Evolutionary conservation across 208 protist genomes (phyloP), one percentile per base, ranked within the genome.

Genomic region (Trypanosoma scelopori): DNA sequence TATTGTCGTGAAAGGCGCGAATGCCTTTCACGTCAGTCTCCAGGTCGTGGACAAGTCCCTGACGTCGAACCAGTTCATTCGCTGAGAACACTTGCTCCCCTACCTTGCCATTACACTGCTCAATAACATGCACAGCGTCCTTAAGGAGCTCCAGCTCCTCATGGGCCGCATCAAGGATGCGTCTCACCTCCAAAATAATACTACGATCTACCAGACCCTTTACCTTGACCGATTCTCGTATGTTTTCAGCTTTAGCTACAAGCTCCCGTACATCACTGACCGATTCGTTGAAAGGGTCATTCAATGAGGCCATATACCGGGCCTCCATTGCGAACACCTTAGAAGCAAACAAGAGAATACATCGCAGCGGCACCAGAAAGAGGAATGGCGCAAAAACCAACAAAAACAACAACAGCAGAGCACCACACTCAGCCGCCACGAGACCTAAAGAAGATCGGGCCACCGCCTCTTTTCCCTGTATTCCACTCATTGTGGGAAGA

Each of bases 41-140:
- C 16, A 94, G 78, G 13, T 62, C 48, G n/a, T 81, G 75, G 49
- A 94, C 69, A 3, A 82, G 76, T 35, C 80, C 79, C 62, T 94
- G 88, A 39, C 88, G 80, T 27, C 84, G 73, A 64, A 94, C 65
- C n/a, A 94, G 76, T 59, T 94, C 88, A 46, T 94, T 94, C 5
- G 85, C 88, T 12, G 88, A 85, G 74, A 94, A 88, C 0, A 92
- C 67, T 41, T 83, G 81, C 0, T 82, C 85, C 12, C 87, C 74
- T 57, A 94, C 74, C 46, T 72, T 82, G 16, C 88, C 85, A 45
- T 87, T 87, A 6, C 76, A 60, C 22, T 85, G 71, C 47, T 92
- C 81, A 30, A 95, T 81, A 16, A 82, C 74, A 12, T 73, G 78
- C 7, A 91, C 59, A 56, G 77, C 84, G 50, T 85, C 74, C 18